Base-by-base conservation (phyloP, 108 stramenopile species). In the Nitzschia inconspicua region DNA sequence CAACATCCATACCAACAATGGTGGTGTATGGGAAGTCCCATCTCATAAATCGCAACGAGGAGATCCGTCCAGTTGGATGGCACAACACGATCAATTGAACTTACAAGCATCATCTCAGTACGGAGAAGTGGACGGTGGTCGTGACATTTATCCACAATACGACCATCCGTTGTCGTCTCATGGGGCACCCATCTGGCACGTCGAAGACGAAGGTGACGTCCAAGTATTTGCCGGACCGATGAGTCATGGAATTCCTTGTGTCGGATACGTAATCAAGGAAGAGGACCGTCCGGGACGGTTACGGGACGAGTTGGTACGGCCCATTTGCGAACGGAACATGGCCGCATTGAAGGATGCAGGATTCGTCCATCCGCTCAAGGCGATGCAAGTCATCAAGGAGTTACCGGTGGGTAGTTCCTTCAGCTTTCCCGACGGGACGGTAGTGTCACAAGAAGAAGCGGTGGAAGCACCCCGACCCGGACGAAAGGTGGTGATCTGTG, bases 211-310 rank as follows among this genome's bases (percentile, higher is more conserved):
- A 26, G 91, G 44, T 24, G 82, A 86, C 28, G 86, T 88, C 16
- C 61, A 53, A 10, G 92, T 98, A 13, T 63, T 49, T 50, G 97
- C 97, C 13, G 95, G 95, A 19, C 93, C 95, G 20, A 96, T 98
- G 94, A 84, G 84, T 9, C 97, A 98, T 66, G 88, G 91, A 14
- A 80, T 98, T 24, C 95, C 96, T 4, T 96, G 95, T 57, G 82
- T 98, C 4, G 97, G 97, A 13, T 98, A 91, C 63, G 89, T 92
- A 18, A 77, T 96, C 23, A 78, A 85, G 42, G 97, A 98, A 66
- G 31, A 72, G 27, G 77, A 75, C 53, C 67, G 74, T 20, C 93
- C 93, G 1, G 95, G 95, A 26, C 73, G 93, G 26, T 64, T 97
- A 25, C 78, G 76, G 24, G 72, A 84, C 29, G 94, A 94, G 44